Evolutionary conservation across 2,329 filamentous ascomycete genomes (phyloP).

Genomic region (Curvularia hawaiiensis): DNA sequence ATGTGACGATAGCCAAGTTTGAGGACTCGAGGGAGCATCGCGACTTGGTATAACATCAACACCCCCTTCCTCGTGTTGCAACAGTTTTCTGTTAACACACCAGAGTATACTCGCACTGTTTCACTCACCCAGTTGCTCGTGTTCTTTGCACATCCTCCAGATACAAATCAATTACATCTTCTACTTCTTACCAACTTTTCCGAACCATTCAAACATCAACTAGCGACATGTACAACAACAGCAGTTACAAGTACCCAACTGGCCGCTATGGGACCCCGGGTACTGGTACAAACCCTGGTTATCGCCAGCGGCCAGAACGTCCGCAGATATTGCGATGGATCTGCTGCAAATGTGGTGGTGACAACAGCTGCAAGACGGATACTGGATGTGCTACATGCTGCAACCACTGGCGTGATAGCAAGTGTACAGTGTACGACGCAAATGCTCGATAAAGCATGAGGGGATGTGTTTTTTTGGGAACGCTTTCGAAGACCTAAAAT

Average conservation of each 20-base stretch:
- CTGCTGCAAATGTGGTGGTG: neutral
- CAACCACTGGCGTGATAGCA: neutral
- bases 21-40: neutral
- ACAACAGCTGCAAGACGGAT: neutral
- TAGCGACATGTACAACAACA: too few species aligned
- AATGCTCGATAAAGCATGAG: neutral
- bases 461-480: neutral
- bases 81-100: neutral
- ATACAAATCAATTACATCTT: neutral
- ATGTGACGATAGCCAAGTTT: neutral
- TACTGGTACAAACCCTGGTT: neutral
- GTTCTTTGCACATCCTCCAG: neutral
- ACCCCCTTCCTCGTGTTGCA: neutral
- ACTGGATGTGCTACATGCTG: neutral
- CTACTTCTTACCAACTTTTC: neutral
- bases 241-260: neutral
- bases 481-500: neutral
- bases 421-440: neutral
- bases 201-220: neutral
- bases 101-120: neutral
- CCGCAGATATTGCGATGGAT: neutral
- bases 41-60: neutral
- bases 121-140: neutral
- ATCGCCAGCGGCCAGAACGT: neutral
- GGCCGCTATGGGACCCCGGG: neutral